Evolutionary conservation across 1,139 yeast species (phyloP).

Genomic region (Zygoascus hellenicus): DNA sequence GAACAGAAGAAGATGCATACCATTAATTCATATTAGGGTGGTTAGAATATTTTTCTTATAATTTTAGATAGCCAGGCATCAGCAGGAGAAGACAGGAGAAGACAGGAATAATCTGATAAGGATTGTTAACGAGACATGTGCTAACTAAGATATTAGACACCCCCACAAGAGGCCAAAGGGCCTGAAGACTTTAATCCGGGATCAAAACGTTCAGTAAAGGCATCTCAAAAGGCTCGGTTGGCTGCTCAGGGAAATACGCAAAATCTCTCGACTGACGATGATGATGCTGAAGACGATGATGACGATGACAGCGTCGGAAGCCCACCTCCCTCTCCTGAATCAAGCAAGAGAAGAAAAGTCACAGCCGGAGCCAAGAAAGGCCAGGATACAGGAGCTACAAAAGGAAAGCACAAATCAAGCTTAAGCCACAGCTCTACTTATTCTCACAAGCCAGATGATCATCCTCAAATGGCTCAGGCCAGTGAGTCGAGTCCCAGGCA

Average conservation of each 20-base stretch:
- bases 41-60: too few relatives aligned
- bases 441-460: neutral
- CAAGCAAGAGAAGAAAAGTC: neutral
- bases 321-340: constrained; percentile 3
- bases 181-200: constrained; percentile 25
- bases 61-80: too few relatives aligned
- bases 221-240: constrained; percentile 10
- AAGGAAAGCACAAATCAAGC: neutral
- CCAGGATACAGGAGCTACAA: neutral
- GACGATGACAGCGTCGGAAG: constrained; percentile 21
- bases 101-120: too few relatives aligned
- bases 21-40: too few relatives aligned
- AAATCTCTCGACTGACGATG: constrained; percentile 8
- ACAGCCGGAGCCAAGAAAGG: neutral
- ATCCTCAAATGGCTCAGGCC: neutral
- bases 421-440: neutral
- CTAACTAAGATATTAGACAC: constrained; percentile 16
- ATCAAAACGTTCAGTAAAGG: constrained; percentile 14
- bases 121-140: too few relatives aligned
- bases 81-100: too few relatives aligned
- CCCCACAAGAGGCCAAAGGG: constrained; percentile 31
- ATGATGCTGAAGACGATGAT: constrained; percentile 17
- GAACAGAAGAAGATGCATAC: too few relatives aligned
- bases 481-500: constrained; percentile 13
- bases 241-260: constrained; percentile 4